Base-by-base conservation (phyloP, 371 early-diverging fungal genomes). In the Syncephalastrum monosporum region DNA sequence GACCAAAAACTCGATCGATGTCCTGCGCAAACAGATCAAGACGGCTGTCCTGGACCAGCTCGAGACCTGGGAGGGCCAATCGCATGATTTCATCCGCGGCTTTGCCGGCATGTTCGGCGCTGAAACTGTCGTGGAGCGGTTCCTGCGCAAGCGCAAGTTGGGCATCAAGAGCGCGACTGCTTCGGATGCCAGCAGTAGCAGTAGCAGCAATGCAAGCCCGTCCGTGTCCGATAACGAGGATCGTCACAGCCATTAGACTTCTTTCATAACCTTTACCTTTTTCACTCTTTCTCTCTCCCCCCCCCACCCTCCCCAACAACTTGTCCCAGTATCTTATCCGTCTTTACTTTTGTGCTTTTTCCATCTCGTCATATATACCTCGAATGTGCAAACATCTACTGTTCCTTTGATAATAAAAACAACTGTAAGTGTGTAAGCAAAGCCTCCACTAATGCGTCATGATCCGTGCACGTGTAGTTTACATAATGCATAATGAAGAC, bases 81-180 rank as follows among this genome's bases (percentile, higher is more conserved):
- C 86, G 42, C 86, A 89, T 56, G 90, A 90, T 56, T 76, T 87
- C 45, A 78, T 90, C 10, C 71, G 82, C 21, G 88, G 81, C 15
- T 91, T 92, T 64, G 77, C 85, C 15, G 78, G 79, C 43, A 68
- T 84, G 63, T 92, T 92, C 73, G 90, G 88, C 1, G 80, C 82
- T 0, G 85, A 87, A 56, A 68, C 75, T 42, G 77, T 84, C n/a
- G 77, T 87, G 60, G 58, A 61, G 29, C 57, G 57, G 45, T 59
- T 48, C 25, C 50, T 53, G 47, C 56, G 58, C 50, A 61, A 64
- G 21, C 59, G 64, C n/a, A 55, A 56, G 19, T 48, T 51, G 13
- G 27, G 49, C 15, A 52, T 54, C 42, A 51, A 43, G 17, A 47
- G 51, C 23, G 42, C 27, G 17, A 47, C 53, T 4, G 38, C 49